Evolutionary conservation across 345 rosid genomes (phyloP), one percentile per base, ranked within the genome.

Genomic region (Pseudoturritis turrita): DNA sequence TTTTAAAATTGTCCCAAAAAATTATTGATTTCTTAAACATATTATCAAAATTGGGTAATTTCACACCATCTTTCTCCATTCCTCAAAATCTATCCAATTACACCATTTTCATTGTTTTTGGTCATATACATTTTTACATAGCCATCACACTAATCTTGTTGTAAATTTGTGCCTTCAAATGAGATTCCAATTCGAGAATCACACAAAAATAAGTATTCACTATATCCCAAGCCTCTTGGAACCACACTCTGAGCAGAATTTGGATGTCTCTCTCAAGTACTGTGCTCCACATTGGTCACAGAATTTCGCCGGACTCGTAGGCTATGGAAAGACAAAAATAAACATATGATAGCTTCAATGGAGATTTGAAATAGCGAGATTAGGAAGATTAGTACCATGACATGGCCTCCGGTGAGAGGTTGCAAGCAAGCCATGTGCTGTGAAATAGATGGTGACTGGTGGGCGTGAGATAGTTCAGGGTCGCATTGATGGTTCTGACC

Each of bases 171-270:
- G 2, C 45, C 57, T 47, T 21, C 10, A 17, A 41, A 62, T 2
- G 54, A 63, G 13, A 46, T 23, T 60, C 9, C 50, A 4, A 29
- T 4, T 13, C 15, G 13, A 19, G 18, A 31, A 9, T 35, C 6
- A 25, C 22, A 22, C 57, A 47, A 52, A 7, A 12, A 3, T 15
- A 4, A 22, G 37, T 71, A 1, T 62, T 9, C 52, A 37, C 68
- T 82, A 89, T 3, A 77, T 83, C 72, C 98, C 98, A 69, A 87
- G 72, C 75, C 98, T 84, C 83, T 93, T 93, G 25, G 84, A 62
- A 9, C 98, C 98, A 46, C 98, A 93, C 76, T 90, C 97, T 0
- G 97, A 90, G 81, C 98, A 93, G 83, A 87, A 93, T 72, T 93
- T 90, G 25, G 97, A 93, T 45, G 94, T 87, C 65, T 93, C 98